Conservation (phyloP, 345 rosid species). For the Xanthoceras sorbifolium region DNA sequence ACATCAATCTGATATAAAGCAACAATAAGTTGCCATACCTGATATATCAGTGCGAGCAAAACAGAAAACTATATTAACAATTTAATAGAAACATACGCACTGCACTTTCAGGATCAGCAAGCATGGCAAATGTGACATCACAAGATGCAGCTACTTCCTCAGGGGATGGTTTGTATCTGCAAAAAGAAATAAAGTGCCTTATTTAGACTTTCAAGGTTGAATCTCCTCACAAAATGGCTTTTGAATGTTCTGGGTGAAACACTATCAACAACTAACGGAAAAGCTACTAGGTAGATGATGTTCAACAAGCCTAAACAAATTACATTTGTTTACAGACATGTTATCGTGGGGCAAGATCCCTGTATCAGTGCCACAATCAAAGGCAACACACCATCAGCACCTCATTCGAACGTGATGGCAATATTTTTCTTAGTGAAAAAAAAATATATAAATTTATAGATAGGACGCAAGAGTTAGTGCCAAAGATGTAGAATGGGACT, state of each 20-base stretch:
- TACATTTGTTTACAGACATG: neutral
- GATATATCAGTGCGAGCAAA: slow-evolving; percentile 20
- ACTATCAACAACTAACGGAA: neutral
- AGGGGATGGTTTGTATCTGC: slow-evolving; percentile 77
- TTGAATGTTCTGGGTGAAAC: neutral
- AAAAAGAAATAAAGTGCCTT: slow-evolving; percentile 4
- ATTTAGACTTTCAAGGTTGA: neutral
- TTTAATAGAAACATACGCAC: slow-evolving; percentile 70
- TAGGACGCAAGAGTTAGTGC: neutral
- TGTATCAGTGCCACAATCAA: neutral
- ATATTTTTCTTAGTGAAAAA: neutral
- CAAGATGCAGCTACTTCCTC: slow-evolving; percentile 88
- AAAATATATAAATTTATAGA: neutral
- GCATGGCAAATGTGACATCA: slow-evolving; percentile 91
- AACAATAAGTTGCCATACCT: slow-evolving; percentile 21
- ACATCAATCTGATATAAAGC: slow-evolving; percentile 64
- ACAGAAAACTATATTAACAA: neutral
- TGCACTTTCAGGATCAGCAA: slow-evolving; percentile 97
- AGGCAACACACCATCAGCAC: neutral
- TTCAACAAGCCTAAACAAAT: neutral
- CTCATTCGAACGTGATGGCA: neutral
- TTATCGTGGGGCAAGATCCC: neutral
- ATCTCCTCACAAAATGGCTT: neutral
- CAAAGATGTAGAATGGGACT: neutral
- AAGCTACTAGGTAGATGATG: neutral